Base-by-base conservation (phyloP, 2,329 filamentous ascomycete genomes). In the Gremmenia infestans region DNA sequence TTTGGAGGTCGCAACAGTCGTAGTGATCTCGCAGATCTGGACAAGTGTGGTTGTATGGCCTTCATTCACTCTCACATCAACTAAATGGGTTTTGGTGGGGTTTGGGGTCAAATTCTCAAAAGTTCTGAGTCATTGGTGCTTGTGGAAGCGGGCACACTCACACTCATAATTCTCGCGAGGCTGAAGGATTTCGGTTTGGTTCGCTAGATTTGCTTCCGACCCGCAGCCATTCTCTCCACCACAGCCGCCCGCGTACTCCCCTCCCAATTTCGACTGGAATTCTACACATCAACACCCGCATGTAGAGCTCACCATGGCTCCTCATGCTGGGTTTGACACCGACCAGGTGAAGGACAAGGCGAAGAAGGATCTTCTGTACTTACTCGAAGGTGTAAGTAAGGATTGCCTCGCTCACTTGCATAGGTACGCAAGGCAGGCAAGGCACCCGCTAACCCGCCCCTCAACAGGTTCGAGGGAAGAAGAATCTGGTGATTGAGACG, bases 401-500 rank as follows among this genome's bases (percentile, higher is more conserved):
- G 61, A 52, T 59, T 57, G 56, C 62, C 60, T 63, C 23, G 22
- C 22, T 25, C 45, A 48, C 42, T 19, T 45, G 60, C 58, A n/a
- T 36, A 48, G 36, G 22, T 45, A 40, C 45, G 48, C 42, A 19
- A 19, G 28, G 14, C 51, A 51, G 40, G 43, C 53, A 47, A 57
- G 50, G 64, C 61, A 60, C 61, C 64, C 58, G 58, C 72, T 75
- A 58, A 75, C 60, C 45, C 56, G 57, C 60, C 49, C 50, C 49
- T 52, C 59, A 52, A 46, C 69, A 99, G 94, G 91, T 97, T 63
- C 89, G 93, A 71, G 95, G 95, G 65, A 99, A 97, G 83, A 99
- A 99, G 81, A 97, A 97, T 69, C 79, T 99, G 59, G 89, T 99
- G 52, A 87, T 99, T 69, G 93, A 97, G 72, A 89, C 88, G 73